Evolutionary conservation across 495 filamentous ascomycete genomes (phyloP).

Genomic region (Talaromyces wortmannii): DNA sequence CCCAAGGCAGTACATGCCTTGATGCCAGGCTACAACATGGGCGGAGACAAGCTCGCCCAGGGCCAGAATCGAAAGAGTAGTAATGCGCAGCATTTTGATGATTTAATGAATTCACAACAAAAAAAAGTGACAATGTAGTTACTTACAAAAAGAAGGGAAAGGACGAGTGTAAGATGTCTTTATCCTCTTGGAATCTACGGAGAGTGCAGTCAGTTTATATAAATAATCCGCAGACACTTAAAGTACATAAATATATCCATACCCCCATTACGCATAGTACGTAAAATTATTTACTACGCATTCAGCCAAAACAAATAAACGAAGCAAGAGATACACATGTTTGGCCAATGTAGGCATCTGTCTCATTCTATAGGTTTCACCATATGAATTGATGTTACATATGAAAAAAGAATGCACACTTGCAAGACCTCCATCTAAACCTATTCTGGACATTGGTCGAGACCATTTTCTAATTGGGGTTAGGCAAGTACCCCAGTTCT

Average conservation of each 20-base stretch:
- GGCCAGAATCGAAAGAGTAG: not conserved
- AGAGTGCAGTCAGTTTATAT: not conserved
- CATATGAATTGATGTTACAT: not conserved
- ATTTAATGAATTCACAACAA: not conserved
- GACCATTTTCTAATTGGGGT: not conserved
- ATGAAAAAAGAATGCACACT: not conserved
- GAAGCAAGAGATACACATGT: not conserved
- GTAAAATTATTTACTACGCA: not conserved
- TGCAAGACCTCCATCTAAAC: not conserved
- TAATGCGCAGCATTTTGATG: not conserved
- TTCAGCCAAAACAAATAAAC: not conserved
- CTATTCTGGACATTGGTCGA: not conserved
- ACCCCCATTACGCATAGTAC: not conserved
- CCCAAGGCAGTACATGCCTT: conserved; percentile 44
- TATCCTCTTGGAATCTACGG: not conserved
- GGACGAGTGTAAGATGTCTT: not conserved
- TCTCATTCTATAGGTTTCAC: not conserved
- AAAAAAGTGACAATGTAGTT: not conserved
- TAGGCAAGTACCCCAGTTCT: not conserved
- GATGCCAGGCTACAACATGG: conserved; percentile 35
- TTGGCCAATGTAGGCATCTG: not conserved
- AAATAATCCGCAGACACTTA: not conserved
- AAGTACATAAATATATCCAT: not conserved
- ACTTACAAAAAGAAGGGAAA: not conserved
- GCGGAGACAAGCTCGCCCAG: conserved; percentile 20